Percentiles rank a stretch among this genome's conserved stretches.
phyloP scores from a whole-genome alignment of 2,329 filamentous ascomycete species.

The Chalara sp. region DNA sequence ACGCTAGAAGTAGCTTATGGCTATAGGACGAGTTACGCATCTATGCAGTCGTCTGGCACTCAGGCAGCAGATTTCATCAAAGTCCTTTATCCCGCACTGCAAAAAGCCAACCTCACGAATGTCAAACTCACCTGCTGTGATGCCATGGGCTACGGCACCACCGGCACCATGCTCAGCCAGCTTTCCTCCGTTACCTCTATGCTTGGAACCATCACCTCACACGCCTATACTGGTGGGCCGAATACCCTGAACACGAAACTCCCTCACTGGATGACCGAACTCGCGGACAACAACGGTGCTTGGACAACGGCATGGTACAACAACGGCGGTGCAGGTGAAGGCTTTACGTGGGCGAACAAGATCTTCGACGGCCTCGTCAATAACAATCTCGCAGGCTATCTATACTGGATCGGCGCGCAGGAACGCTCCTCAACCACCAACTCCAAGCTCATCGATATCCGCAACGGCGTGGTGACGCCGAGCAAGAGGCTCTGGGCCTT shows the following conservation, averaged over 20 bases:
- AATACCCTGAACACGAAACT: conserved; percentile 33
- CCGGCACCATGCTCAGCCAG: conserved; percentile 28
- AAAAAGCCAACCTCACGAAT: conserved; percentile 27
- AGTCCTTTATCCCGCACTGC: conserved; percentile 32
- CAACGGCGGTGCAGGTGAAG: conserved; percentile 40
- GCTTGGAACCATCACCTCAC: conserved; percentile 33
- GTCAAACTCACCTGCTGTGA: conserved; percentile 39
- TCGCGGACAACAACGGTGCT: conserved; percentile 36
- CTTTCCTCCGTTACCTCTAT: conserved; percentile 31
- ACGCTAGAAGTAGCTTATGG: conserved; percentile 10
- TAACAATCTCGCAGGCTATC: conserved; percentile 41
- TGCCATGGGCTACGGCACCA: conserved; percentile 34
- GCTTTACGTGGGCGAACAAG: conserved; percentile 49
- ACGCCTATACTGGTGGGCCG: conserved; percentile 34
- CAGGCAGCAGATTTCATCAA: conserved; percentile 46
- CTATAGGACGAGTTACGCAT: conserved; percentile 30
- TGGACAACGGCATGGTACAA: conserved; percentile 41
- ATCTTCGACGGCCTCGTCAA: conserved; percentile 42
- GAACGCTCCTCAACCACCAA: conserved; percentile 25
- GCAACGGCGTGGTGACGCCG: conserved; percentile 1
- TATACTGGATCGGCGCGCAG: conserved; percentile 44
- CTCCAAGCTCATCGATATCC: conserved; percentile 21
- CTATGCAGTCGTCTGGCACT: conserved; percentile 38
- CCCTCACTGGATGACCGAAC: conserved; percentile 46
- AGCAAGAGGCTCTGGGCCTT: conserved; percentile 15